Conservation (phyloP, 768 basidiomycete species). For the Serendipita indica region DNA sequence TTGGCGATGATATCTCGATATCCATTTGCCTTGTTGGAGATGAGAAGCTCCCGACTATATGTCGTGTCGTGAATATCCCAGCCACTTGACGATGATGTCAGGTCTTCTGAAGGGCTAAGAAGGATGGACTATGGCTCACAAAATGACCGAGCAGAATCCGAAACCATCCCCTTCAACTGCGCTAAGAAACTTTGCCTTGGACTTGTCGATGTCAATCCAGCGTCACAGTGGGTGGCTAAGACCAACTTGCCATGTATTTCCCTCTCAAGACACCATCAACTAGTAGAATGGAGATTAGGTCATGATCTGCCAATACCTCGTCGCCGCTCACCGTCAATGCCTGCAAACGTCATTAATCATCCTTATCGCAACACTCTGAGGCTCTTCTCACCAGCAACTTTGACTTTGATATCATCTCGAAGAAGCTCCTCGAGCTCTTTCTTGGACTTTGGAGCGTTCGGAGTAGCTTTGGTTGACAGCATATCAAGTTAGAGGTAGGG, state of each 20-base stretch:
- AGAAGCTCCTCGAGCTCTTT: constrained; percentile 44
- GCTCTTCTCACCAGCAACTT: constrained; percentile 64
- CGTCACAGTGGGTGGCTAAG: constrained; percentile 13
- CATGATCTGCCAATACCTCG: too few relatives aligned
- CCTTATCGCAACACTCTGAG: not conserved
- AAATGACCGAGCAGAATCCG: constrained; percentile 87
- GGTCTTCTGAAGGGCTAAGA: constrained; percentile 1
- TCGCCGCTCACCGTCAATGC: constrained; percentile 48
- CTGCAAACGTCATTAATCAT: constrained; percentile 19
- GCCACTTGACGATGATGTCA: constrained; percentile 32
- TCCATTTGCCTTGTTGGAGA: constrained; percentile 86
- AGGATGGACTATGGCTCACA: constrained; percentile 34
- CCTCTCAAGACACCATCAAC: constrained; percentile 90
- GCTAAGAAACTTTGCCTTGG: constrained; percentile 79
- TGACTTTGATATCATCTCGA: constrained; percentile 61
- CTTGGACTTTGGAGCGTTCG: constrained; percentile 34
- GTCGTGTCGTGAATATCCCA: constrained; percentile 88
- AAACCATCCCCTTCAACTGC: constrained; percentile 68
- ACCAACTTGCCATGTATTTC: constrained; percentile 60
- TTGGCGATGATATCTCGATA: constrained; percentile 77
- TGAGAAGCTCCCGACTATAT: constrained; percentile 71
- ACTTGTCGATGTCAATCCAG: constrained; percentile 31
- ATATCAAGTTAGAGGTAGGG: too few relatives aligned
- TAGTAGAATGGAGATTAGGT: constrained; percentile 20
- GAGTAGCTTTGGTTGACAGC: constrained; percentile 20